These are phyloP conservation scores for Neofusicoccum ribis DNA, from an alignment of 2,329 filamentous ascomycete species.

Conservation along the genomic window DNA sequence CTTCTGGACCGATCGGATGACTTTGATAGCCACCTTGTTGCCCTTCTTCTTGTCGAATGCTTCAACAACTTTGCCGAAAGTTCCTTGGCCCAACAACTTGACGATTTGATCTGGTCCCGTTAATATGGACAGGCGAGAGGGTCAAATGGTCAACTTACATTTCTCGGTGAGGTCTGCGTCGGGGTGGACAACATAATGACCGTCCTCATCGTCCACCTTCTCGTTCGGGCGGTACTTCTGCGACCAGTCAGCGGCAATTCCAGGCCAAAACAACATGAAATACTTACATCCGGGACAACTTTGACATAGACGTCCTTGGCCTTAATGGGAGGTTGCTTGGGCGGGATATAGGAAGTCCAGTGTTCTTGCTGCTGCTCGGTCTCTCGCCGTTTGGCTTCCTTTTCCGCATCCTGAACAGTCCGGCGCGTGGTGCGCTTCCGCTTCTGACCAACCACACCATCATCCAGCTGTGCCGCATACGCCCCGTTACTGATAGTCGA, in stretches of 20 bases:
- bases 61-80: constrained; percentile 97
- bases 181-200: constrained; percentile 91
- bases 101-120: constrained; percentile 72
- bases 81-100: constrained; percentile 90
- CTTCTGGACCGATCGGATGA: constrained; percentile 97
- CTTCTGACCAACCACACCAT: constrained; percentile 75
- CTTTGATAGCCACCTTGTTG: constrained; percentile 90
- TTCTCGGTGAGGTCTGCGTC: constrained; percentile 83
- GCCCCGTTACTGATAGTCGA: constrained; percentile 61
- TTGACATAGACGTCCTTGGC: constrained; percentile 65
- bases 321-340: constrained; percentile 86
- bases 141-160: constrained; percentile 61
- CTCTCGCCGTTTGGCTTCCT: constrained; percentile 63
- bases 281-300: constrained; percentile 59
- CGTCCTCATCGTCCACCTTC: constrained; percentile 93
- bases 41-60: constrained; percentile 77
- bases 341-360: constrained; percentile 79
- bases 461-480: constrained; percentile 64
- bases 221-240: constrained; percentile 55
- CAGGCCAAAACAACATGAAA: constrained; percentile 17
- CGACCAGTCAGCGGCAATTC: neutral
- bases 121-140: constrained; percentile 24
- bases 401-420: constrained; percentile 78
- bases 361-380: constrained; percentile 68
- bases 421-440: constrained; percentile 80